A percentile compares a stretch with the other conserved stretches of the same genome.
Evolutionary conservation across 352 stramenopile genomes (phyloP).

Genomic region (Pythium utonaiense): DNA sequence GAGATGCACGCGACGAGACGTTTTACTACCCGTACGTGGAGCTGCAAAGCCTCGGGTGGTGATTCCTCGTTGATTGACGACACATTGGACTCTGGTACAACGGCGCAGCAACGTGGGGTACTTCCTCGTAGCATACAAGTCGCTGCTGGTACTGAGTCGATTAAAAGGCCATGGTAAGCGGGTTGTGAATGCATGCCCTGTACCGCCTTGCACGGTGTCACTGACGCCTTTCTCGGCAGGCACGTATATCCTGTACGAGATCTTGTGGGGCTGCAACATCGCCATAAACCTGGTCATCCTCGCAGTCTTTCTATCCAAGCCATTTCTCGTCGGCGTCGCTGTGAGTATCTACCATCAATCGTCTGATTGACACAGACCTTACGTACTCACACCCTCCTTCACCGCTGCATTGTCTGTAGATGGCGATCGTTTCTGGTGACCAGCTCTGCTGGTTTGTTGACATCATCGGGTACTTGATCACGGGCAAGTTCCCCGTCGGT

Average conservation of each 20-base stretch:
- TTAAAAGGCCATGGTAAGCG: constrained; percentile 55
- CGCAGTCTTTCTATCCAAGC: constrained; percentile 68
- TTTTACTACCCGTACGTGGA: constrained; percentile 56
- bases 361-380: neutral
- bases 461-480: constrained; percentile 62
- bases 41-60: too few species aligned
- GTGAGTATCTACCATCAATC: constrained; percentile 27
- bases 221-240: constrained; percentile 20
- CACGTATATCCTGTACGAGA: constrained; percentile 77
- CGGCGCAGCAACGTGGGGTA: constrained; percentile 46
- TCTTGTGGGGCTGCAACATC: constrained; percentile 81
- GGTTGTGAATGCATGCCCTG: too few species aligned
- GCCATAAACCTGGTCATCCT: constrained; percentile 64
- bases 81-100: neutral
- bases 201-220: too few species aligned
- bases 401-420: constrained; percentile 40
- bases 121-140: constrained; percentile 51
- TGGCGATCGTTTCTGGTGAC: constrained; percentile 90
- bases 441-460: constrained; percentile 93
- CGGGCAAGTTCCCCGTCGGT: constrained; percentile 84
- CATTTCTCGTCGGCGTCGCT: constrained; percentile 76
- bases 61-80: too few species aligned
- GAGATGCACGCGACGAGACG: constrained; percentile 32
- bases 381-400: neutral
- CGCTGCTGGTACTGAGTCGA: constrained; percentile 45